A percentile compares a stretch with the other conserved stretches of the same genome.
phyloP scores from a whole-genome alignment of 805 yeast species.

The Scheffersomyces ergatensis region DNA sequence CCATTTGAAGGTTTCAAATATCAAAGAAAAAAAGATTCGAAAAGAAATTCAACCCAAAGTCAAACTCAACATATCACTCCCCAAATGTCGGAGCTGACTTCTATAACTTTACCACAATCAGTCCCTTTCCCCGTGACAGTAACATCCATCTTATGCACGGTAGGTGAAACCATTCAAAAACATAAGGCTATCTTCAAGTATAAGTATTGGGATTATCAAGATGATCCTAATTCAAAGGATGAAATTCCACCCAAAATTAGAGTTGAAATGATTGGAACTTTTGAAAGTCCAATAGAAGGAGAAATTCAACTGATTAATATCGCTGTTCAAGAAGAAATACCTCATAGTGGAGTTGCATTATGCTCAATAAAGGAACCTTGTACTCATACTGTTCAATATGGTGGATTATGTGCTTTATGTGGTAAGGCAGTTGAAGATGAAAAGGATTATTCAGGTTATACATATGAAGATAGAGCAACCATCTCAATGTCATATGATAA shows the following conservation, averaged over 20 bases:
- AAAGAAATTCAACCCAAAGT: too few species aligned
- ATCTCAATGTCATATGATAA: slow-evolving; percentile 89
- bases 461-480: slow-evolving; percentile 71
- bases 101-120: slow-evolving; percentile 56
- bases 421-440: slow-evolving; percentile 73
- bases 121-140: slow-evolving; percentile 69
- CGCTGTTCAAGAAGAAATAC: slow-evolving; percentile 58
- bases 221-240: slow-evolving; percentile 48
- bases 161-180: slow-evolving; percentile 47
- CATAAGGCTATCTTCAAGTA: slow-evolving; percentile 58
- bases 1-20: too few species aligned
- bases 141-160: slow-evolving; percentile 43
- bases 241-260: slow-evolving; percentile 43
- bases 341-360: slow-evolving; percentile 43
- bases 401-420: slow-evolving; percentile 92
- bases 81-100: slow-evolving; percentile 40
- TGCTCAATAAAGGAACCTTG: slow-evolving; percentile 76
- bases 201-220: slow-evolving; percentile 66
- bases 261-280: slow-evolving; percentile 70
- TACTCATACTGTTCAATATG: slow-evolving; percentile 88
- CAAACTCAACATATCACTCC: too few species aligned
- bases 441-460: slow-evolving; percentile 71
- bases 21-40: too few species aligned
- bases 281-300: slow-evolving; percentile 84
- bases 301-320: slow-evolving; percentile 50